Evolutionary conservation across 306 rosid species (phyloP).

Genomic region (Castanopsis chinensis): DNA sequence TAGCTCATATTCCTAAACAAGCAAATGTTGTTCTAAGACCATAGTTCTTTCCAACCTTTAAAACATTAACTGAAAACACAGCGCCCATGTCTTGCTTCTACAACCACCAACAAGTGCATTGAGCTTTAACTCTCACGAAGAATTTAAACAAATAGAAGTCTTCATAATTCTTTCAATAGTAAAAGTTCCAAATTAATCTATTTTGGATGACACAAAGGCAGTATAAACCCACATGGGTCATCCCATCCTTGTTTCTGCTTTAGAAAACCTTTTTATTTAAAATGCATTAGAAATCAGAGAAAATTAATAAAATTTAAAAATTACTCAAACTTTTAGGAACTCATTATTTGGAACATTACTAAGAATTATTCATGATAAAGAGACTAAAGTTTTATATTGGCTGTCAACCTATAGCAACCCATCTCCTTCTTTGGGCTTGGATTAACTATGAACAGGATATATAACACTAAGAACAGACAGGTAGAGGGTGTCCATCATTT

Average conservation of each 20-base stretch:
- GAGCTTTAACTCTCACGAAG: background rate
- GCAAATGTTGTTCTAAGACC: background rate
- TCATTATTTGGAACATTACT: too few species aligned
- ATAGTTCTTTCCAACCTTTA: background rate
- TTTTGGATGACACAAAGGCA: background rate
- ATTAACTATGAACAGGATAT: too few species aligned
- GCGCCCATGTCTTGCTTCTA: background rate
- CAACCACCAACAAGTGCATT: background rate
- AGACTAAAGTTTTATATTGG: too few species aligned
- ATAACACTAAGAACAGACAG: too few species aligned
- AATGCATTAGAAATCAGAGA: background rate
- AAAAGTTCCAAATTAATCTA: background rate
- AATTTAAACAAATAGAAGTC: background rate
- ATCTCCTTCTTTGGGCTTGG: too few species aligned
- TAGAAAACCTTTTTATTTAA: background rate
- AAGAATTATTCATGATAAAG: too few species aligned
- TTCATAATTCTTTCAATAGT: background rate
- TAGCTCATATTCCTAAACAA: background rate
- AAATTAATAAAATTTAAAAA: background rate
- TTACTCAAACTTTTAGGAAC: background rate
- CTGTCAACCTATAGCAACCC: too few species aligned
- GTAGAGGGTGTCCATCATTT: background rate
- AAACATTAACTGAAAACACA: background rate
- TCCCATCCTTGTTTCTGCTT: too few species aligned
- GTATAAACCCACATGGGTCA: background rate